Percentiles rank a stretch among this genome's conserved stretches.
These are phyloP conservation scores for Holtermanniella nyarrowii DNA, from an alignment of 768 basidiomycete genomes.

Conservation along the genomic window DNA sequence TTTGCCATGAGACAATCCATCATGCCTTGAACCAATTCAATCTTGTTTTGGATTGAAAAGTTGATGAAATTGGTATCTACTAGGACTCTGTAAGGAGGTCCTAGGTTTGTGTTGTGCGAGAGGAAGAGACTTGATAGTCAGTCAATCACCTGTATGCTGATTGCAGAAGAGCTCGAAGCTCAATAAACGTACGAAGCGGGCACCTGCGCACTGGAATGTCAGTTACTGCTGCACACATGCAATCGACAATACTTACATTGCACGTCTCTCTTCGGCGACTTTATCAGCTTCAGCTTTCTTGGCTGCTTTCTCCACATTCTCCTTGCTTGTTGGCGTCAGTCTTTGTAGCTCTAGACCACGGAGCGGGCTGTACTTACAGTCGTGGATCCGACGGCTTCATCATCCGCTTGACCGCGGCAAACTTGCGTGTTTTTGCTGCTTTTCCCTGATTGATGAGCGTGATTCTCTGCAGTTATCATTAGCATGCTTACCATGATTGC, in stretches of 20 bases:
- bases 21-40: conserved; percentile 94
- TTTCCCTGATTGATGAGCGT: conserved; percentile 51
- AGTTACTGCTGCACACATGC: not conserved
- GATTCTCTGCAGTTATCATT: not conserved
- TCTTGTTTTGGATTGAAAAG: conserved; percentile 92
- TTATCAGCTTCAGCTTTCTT: conserved; percentile 46
- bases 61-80: conserved; percentile 99
- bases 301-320: conserved; percentile 80
- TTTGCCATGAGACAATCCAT: conserved; percentile 99
- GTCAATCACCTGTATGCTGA: not conserved
- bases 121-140: conserved; percentile 69
- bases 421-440: conserved; percentile 89
- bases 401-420: conserved; percentile 86
- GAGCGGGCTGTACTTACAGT: conserved; percentile 53
- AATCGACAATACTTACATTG: conserved; percentile 52
- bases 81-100: conserved; percentile 90
- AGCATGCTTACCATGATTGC: not conserved
- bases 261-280: conserved; percentile 35
- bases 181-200: conserved; percentile 25
- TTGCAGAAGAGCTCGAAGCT: not conserved
- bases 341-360: not conserved
- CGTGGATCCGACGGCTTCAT: conserved; percentile 87
- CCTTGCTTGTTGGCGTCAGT: conserved; percentile 55
- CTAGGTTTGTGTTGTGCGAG: conserved; percentile 87
- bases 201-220: conserved; percentile 21